A percentile compares a stretch with the other conserved stretches of the same genome.
phyloP scores from a whole-genome alignment of 257 asterid species.

The Lantana camara region DNA sequence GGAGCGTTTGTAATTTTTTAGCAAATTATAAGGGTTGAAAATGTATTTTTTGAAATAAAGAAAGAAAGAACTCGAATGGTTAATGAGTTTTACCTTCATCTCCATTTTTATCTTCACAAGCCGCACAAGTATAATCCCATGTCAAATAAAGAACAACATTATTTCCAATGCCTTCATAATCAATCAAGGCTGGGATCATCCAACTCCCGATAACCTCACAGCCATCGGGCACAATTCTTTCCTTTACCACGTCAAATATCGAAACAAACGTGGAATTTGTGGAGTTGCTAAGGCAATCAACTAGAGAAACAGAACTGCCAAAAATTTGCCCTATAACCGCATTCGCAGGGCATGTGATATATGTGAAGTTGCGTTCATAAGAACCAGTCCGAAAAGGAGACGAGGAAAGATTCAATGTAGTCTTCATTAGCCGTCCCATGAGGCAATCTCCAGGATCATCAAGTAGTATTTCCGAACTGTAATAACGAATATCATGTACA shows the following conservation, averaged over 20 bases:
- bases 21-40: too few relatives aligned
- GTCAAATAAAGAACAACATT: background rate
- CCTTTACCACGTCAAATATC: background rate
- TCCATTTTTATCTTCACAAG: background rate
- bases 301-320: background rate
- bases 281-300: slow-evolving; percentile 34
- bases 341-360: slow-evolving; percentile 18
- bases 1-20: too few relatives aligned
- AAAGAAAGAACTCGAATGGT: background rate
- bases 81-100: slow-evolving; percentile 13
- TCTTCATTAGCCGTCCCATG: slow-evolving; percentile 24
- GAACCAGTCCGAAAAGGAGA: slow-evolving; percentile 26
- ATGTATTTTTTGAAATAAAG: background rate
- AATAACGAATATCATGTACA: slow-evolving; percentile 13
- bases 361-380: slow-evolving; percentile 30
- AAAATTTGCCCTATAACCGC: background rate
- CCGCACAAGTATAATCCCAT: background rate
- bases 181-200: background rate
- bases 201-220: background rate
- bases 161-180: background rate
- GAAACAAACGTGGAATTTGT: background rate
- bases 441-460: slow-evolving; percentile 40
- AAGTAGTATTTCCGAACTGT: slow-evolving; percentile 15
- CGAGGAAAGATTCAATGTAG: slow-evolving; percentile 29
- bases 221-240: background rate